Percentiles rank a stretch among this genome's conserved stretches.
These are phyloP conservation scores for Pseudozyma hubeiensis DNA, from an alignment of 1,284 basidiomycete species.

Conservation along the genomic window DNA sequence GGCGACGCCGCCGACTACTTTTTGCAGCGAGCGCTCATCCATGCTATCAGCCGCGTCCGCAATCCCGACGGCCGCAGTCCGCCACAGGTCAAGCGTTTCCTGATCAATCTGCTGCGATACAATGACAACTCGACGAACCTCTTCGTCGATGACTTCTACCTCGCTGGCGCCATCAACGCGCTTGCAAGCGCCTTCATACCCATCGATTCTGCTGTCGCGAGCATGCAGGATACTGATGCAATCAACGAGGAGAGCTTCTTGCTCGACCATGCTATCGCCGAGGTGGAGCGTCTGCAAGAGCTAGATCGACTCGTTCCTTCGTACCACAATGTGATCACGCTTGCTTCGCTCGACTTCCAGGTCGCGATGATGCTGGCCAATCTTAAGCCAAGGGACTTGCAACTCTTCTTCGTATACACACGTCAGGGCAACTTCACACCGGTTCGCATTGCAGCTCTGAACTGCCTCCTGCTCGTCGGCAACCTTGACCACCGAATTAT, in stretches of 20 bases:
- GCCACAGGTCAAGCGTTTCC: constrained; percentile 85
- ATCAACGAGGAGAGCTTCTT: constrained; percentile 56
- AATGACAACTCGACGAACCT: constrained; percentile 95
- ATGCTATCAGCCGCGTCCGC: constrained; percentile 84
- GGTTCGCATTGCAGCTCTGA: constrained; percentile 90
- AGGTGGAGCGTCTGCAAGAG: constrained; percentile 87
- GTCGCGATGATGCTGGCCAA: constrained; percentile 53
- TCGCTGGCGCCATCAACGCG: constrained; percentile 86
- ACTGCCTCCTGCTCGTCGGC: constrained; percentile 89
- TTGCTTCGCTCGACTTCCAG: constrained; percentile 73
- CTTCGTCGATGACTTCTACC: constrained; percentile 92
- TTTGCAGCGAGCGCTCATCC: constrained; percentile 85
- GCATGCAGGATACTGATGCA: constrained; percentile 49
- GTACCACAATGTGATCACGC: constrained; percentile 90
- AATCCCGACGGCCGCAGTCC: constrained; percentile 85
- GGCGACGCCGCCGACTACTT: constrained; percentile 92
- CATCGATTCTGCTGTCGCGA: constrained; percentile 49
- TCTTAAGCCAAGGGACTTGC: constrained; percentile 83
- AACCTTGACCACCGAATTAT: constrained; percentile 74
- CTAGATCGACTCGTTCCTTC: constrained; percentile 96
- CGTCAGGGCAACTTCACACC: constrained; percentile 81
- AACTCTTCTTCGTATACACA: constrained; percentile 87
- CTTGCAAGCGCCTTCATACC: constrained; percentile 80
- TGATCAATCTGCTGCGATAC: constrained; percentile 88
- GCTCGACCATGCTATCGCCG: constrained; percentile 51